Conservation (phyloP, 2,329 filamentous ascomycete genomes). For the Neonectria punicea region DNA sequence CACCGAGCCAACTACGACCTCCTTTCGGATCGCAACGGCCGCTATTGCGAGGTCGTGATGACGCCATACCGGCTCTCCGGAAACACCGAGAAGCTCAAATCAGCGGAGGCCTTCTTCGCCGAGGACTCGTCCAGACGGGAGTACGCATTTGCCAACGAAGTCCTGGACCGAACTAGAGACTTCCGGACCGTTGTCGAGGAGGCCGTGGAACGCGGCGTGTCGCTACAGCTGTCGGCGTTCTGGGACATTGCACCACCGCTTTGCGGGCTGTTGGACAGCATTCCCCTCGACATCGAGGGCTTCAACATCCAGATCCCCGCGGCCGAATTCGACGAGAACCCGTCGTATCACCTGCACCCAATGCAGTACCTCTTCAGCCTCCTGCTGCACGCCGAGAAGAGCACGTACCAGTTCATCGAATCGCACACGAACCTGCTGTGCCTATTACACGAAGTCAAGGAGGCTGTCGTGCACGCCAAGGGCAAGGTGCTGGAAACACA, state of each 20-base stretch:
- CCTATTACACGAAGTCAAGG: slow-evolving; percentile 89
- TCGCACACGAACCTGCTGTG: slow-evolving; percentile 91
- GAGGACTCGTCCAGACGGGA: slow-evolving; percentile 80
- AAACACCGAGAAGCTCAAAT: slow-evolving; percentile 81
- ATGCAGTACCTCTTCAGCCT: slow-evolving; percentile 91
- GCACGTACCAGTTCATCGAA: slow-evolving; percentile 96
- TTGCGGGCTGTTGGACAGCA: slow-evolving; percentile 79
- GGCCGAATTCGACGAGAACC: slow-evolving; percentile 86
- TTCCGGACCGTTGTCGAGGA: slow-evolving; percentile 84
- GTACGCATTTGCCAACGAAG: slow-evolving; percentile 75
- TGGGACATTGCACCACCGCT: slow-evolving; percentile 97
- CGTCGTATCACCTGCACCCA: slow-evolving; percentile 81
- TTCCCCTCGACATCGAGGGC: slow-evolving; percentile 68
- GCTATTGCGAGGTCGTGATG: slow-evolving; percentile 86
- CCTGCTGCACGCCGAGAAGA: slow-evolving; percentile 88
- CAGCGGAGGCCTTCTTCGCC: slow-evolving; percentile 84
- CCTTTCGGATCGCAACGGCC: slow-evolving; percentile 84
- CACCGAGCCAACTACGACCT: slow-evolving; percentile 88
- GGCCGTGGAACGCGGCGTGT: slow-evolving; percentile 87
- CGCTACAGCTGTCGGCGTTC: slow-evolving; percentile 91
- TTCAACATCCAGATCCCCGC: slow-evolving; percentile 83
- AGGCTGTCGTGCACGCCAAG: slow-evolving; percentile 76
- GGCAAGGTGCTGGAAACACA: slow-evolving; percentile 75
- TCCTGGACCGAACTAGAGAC: slow-evolving; percentile 76
- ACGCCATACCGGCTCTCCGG: slow-evolving; percentile 80